phyloP scores from a whole-genome alignment of 148 eudicot species.

The Salicornia ramosissima region DNA sequence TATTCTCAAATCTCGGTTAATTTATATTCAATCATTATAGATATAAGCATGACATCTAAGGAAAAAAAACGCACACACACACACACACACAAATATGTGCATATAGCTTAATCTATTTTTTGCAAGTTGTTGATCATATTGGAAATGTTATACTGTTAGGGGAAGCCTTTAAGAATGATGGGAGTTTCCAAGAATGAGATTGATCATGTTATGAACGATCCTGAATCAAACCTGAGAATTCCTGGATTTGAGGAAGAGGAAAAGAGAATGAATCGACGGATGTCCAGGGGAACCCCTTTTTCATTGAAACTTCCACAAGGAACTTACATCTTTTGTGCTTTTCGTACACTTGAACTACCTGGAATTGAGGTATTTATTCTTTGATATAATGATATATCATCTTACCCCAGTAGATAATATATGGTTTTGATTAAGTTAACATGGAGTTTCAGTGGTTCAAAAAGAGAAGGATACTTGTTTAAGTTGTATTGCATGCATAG shows the following conservation, averaged over 20 bases:
- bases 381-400: background rate
- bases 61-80: too few relatives aligned
- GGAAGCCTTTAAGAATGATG: conserved; percentile 78
- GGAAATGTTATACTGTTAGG: conserved; percentile 40
- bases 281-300: conserved; percentile 24
- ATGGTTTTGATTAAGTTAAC: background rate
- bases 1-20: background rate
- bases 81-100: too few relatives aligned
- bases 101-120: background rate
- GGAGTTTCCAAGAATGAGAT: conserved; percentile 74
- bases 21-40: too few relatives aligned
- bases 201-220: conserved; percentile 54
- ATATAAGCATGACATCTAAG: too few relatives aligned
- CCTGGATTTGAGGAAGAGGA: conserved; percentile 97
- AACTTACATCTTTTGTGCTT: conserved; percentile 68
- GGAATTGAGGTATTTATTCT: conserved; percentile 54
- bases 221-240: conserved; percentile 62
- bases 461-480: background rate
- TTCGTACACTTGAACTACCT: conserved; percentile 77
- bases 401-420: background rate
- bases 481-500: background rate
- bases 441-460: background rate
- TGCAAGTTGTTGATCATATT: background rate
- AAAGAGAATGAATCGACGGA: conserved; percentile 60
- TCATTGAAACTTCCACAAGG: conserved; percentile 77